Conservation (phyloP, 805 yeast genomes). For the Hanseniaspora pseudoguilliermondii region DNA sequence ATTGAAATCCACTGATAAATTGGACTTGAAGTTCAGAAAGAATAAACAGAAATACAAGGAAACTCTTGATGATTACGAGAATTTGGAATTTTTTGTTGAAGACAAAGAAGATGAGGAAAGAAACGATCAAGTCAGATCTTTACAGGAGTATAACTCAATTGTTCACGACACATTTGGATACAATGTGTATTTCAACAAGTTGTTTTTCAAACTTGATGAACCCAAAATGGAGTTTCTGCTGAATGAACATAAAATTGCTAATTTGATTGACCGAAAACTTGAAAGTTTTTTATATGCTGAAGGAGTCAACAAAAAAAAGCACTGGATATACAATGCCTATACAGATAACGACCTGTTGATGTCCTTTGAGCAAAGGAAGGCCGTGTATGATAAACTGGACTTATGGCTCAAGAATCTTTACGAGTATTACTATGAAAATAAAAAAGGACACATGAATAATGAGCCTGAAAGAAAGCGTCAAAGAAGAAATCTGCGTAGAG, state of each 20-base stretch:
- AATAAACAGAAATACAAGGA: neutral
- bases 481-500: neutral
- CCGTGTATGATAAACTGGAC: neutral
- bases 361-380: neutral
- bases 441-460: neutral
- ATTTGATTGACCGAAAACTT: neutral
- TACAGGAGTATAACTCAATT: neutral
- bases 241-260: neutral
- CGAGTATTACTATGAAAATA: neutral
- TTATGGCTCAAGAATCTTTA: neutral
- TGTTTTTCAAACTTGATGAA: conserved; percentile 2
- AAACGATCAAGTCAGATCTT: neutral
- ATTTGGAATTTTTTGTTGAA: neutral
- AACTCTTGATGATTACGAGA: neutral
- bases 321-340: neutral
- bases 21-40: neutral
- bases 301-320: neutral
- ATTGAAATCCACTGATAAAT: neutral
- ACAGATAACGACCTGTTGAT: neutral
- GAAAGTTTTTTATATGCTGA: neutral
- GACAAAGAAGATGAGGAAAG: conserved; percentile 12
- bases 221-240: neutral
- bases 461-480: neutral
- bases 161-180: conserved; percentile 2
- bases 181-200: neutral